Evolutionary conservation across 2,329 filamentous ascomycete species (phyloP).

Genomic region (Tolypocladium album): DNA sequence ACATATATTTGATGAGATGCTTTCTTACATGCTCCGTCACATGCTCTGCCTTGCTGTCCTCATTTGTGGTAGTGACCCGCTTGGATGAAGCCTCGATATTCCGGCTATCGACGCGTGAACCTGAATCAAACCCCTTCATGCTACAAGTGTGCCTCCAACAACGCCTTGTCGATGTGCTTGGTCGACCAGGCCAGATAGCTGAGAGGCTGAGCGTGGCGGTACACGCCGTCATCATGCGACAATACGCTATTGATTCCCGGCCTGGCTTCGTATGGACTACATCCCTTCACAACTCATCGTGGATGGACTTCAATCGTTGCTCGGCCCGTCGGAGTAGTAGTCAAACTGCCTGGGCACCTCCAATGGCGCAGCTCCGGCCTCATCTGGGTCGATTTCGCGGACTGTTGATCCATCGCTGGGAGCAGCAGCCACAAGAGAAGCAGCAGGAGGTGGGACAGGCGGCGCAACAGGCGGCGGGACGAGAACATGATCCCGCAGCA

Average conservation of each 20-base stretch:
- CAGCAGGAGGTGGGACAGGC: background rate
- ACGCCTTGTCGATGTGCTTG: background rate
- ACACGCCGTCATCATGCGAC: background rate
- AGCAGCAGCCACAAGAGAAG: background rate
- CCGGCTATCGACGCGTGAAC: background rate
- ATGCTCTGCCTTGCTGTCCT: background rate
- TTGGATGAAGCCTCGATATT: background rate
- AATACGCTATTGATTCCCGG: background rate
- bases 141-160: background rate
- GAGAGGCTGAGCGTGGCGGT: background rate
- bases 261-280: background rate
- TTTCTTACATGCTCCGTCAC: background rate
- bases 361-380: slow-evolving; percentile 1
- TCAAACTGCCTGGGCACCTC: slow-evolving; percentile 12
- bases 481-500: slow-evolving; percentile 21
- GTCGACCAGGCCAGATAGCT: no score
- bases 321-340: slow-evolving; percentile 10
- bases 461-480: background rate
- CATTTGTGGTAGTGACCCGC: no score
- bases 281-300: background rate
- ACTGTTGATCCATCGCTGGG: slow-evolving; percentile 1
- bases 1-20: background rate
- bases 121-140: background rate
- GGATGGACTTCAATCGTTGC: background rate
- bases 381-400: slow-evolving; percentile 13